These are phyloP conservation scores for Hortiboletus rubellus DNA, from an alignment of 1,284 basidiomycete species.

Conservation along the genomic window DNA sequence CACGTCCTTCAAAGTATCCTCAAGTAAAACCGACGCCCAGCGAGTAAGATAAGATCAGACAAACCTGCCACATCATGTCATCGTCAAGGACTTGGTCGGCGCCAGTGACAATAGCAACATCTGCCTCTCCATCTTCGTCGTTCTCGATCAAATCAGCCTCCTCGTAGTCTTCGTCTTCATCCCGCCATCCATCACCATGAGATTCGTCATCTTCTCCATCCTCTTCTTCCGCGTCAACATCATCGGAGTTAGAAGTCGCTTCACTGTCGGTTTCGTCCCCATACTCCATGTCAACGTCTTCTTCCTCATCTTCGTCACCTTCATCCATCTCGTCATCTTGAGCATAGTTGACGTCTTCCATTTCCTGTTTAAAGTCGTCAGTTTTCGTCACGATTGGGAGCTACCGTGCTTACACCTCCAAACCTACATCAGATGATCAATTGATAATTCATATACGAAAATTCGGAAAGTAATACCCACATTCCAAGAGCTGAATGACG, in stretches of 20 bases:
- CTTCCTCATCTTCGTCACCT: slow-evolving; percentile 76
- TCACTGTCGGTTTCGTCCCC: slow-evolving; percentile 80
- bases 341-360: slow-evolving; percentile 72
- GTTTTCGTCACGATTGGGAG: background rate
- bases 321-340: slow-evolving; percentile 81
- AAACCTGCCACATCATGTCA: slow-evolving; percentile 75
- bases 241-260: slow-evolving; percentile 70
- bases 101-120: slow-evolving; percentile 40
- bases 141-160: slow-evolving; percentile 58
- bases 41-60: slow-evolving; percentile 22
- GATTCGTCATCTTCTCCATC: slow-evolving; percentile 61
- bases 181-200: slow-evolving; percentile 66
- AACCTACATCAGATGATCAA: slow-evolving; percentile 47
- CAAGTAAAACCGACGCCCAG: slow-evolving; percentile 1
- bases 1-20: slow-evolving; percentile 50
- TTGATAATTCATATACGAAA: background rate
- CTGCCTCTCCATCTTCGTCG: slow-evolving; percentile 53
- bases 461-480: slow-evolving; percentile 51
- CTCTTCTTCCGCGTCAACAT: slow-evolving; percentile 60
- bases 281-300: slow-evolving; percentile 86
- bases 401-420: slow-evolving; percentile 63
- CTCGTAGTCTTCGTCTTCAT: slow-evolving; percentile 64
- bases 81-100: slow-evolving; percentile 46
- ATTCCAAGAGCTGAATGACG: slow-evolving; percentile 96
- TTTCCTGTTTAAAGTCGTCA: slow-evolving; percentile 54